A percentile compares a stretch with the other conserved stretches of the same genome.
Evolutionary conservation across 2,329 filamentous ascomycete genomes (phyloP).

Genomic region (Paracamarosporium sp.): DNA sequence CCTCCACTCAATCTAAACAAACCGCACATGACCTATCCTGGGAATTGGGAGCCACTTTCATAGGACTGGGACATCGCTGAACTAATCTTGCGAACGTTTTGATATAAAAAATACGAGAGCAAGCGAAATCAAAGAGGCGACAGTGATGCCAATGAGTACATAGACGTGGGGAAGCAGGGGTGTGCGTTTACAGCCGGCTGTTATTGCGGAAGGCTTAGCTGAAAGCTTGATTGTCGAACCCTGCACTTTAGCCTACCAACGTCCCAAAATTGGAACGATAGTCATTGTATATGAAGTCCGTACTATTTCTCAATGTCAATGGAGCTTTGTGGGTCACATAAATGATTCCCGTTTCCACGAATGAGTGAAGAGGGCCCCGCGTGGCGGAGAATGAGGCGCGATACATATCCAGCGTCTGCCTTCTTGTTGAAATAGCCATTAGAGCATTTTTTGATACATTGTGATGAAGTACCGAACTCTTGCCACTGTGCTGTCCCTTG

Average conservation of each 20-base stretch:
- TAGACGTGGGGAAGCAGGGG: constrained; percentile 22
- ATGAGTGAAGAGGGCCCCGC: constrained; percentile 8
- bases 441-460: background rate
- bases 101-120: too few species aligned
- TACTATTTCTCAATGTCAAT: background rate
- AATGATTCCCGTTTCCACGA: constrained; percentile 10
- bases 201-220: constrained; percentile 27
- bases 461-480: constrained; percentile 25
- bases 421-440: background rate
- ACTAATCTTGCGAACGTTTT: too few species aligned
- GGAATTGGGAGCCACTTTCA: background rate
- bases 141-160: background rate
- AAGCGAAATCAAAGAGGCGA: too few species aligned
- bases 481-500: constrained; percentile 16
- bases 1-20: background rate
- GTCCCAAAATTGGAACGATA: background rate
- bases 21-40: background rate
- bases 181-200: constrained; percentile 16
- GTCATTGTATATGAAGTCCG: background rate
- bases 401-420: constrained; percentile 7
- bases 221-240: constrained; percentile 32
- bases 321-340: background rate
- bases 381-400: background rate
- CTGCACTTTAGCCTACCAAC: constrained; percentile 22
- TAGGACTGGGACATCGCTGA: background rate